Conservation (phyloP, 768 basidiomycete species). For the Tephrocybe sp. region DNA sequence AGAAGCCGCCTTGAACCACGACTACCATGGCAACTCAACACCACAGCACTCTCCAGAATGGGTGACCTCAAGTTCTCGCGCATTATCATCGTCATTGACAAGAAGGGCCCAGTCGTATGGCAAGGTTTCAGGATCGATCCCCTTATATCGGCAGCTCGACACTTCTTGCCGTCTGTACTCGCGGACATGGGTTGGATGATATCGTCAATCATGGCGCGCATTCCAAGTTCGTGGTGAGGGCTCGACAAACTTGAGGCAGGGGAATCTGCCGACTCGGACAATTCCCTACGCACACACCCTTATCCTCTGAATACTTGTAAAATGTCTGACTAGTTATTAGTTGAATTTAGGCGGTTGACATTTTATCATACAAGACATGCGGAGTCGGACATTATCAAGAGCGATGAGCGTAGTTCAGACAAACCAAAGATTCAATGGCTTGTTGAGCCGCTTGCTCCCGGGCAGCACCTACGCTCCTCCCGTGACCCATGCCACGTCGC, state of each 20-base stretch:
- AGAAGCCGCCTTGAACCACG: no score
- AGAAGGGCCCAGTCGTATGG: slow-evolving; percentile 65
- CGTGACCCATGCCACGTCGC: background rate
- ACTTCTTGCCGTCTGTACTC: background rate
- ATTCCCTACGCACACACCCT: no score
- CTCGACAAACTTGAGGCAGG: slow-evolving; percentile 40
- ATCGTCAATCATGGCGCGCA: slow-evolving; percentile 67
- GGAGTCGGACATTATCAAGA: background rate
- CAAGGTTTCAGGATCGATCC: slow-evolving; percentile 17
- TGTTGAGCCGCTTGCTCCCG: slow-evolving; percentile 1
- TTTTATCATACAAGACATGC: no score
- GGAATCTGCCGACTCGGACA: no score
- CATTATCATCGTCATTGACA: slow-evolving; percentile 77
- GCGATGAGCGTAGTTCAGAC: background rate
- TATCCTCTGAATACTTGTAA: no score
- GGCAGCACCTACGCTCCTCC: background rate
- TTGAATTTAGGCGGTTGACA: no score
- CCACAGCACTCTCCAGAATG: no score
- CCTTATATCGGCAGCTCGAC: no score
- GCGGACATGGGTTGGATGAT: slow-evolving; percentile 59
- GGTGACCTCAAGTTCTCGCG: no score
- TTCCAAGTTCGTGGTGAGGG: slow-evolving; percentile 69
- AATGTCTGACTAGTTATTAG: no score
- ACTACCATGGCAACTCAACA: no score
- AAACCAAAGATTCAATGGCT: background rate